Percentiles rank a stretch among this genome's conserved stretches.
Evolutionary conservation across 1,284 basidiomycete genomes (phyloP).

Genomic region (Pseudozyma pruni): DNA sequence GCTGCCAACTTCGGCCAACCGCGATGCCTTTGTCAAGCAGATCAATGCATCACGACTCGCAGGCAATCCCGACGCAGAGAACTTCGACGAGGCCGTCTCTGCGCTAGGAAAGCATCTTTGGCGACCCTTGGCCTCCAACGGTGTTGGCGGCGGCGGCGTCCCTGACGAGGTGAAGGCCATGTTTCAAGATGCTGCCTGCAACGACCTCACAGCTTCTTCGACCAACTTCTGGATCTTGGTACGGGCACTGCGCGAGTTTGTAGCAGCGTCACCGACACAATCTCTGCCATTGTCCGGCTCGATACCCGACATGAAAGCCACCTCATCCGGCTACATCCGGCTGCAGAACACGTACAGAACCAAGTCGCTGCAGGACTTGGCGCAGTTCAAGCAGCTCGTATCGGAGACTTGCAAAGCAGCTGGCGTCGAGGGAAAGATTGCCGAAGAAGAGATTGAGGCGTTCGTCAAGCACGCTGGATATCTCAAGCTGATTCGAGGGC

Average conservation of each 20-base stretch:
- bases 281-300: slow-evolving; percentile 74
- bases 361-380: slow-evolving; percentile 78
- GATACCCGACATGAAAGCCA: slow-evolving; percentile 95
- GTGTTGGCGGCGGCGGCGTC: slow-evolving; percentile 44
- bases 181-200: slow-evolving; percentile 75
- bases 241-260: slow-evolving; percentile 76
- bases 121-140: slow-evolving; percentile 54
- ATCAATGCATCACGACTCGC: slow-evolving; percentile 73
- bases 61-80: slow-evolving; percentile 86
- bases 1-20: slow-evolving; percentile 76
- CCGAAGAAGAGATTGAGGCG: slow-evolving; percentile 74
- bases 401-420: slow-evolving; percentile 60
- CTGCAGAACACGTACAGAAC: slow-evolving; percentile 81
- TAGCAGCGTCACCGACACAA: slow-evolving; percentile 68
- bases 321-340: slow-evolving; percentile 82
- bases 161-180: slow-evolving; percentile 51
- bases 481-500: slow-evolving; percentile 80
- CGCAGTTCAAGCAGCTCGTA: slow-evolving; percentile 69
- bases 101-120: slow-evolving; percentile 63
- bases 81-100: slow-evolving; percentile 76
- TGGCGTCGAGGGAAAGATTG: slow-evolving; percentile 66
- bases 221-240: slow-evolving; percentile 87
- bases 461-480: slow-evolving; percentile 93
- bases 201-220: slow-evolving; percentile 67
- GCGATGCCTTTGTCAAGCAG: slow-evolving; percentile 79